phyloP scores from a whole-genome alignment of 768 basidiomycete genomes.

The Naganishia friedmannii region DNA sequence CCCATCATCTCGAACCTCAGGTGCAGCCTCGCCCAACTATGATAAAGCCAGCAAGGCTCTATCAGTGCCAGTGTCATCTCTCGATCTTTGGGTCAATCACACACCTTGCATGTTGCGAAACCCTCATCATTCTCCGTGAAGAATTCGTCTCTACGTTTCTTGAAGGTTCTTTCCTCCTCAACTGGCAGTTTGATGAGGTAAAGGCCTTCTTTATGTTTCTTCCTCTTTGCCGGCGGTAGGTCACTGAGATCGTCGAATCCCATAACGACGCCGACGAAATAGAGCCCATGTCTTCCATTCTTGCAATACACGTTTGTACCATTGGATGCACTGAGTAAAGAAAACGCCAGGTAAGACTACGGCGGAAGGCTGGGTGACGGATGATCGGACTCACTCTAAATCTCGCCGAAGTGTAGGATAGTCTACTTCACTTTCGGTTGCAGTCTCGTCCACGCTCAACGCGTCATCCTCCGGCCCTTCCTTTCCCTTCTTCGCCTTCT shows the following conservation, averaged over 20 bases:
- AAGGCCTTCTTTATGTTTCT: constrained; percentile 9
- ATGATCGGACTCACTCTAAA: background rate
- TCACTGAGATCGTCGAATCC: constrained; percentile 10
- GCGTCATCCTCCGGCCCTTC: background rate
- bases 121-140: constrained; percentile 33
- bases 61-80: background rate
- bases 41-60: background rate
- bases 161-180: constrained; percentile 1
- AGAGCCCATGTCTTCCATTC: constrained; percentile 1
- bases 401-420: background rate
- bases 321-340: background rate
- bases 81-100: constrained; percentile 11
- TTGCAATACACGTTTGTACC: constrained; percentile 21
- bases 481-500: constrained; percentile 17
- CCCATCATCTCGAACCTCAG: background rate
- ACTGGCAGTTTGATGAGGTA: constrained; percentile 14
- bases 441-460: background rate
- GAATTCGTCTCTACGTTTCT: constrained; percentile 27
- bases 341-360: too few species aligned
- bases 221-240: constrained; percentile 3
- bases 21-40: constrained; percentile 20
- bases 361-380: background rate
- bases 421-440: background rate
- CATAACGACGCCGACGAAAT: constrained; percentile 6
- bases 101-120: constrained; percentile 37